Conservation (phyloP, 371 early-diverging fungal genomes). For the Funneliformis caledonium region DNA sequence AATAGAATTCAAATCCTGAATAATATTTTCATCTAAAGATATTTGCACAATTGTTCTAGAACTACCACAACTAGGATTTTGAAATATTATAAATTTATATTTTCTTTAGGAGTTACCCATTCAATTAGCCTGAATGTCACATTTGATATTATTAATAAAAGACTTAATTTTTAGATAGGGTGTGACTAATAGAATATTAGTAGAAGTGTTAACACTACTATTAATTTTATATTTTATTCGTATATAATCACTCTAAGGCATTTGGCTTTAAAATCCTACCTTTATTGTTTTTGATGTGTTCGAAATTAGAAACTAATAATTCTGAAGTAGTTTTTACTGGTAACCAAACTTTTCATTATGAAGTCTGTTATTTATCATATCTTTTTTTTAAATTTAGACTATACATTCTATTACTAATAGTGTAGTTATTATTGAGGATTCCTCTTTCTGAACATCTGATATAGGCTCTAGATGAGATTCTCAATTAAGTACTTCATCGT, state of each 20-base stretch:
- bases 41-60: too few relatives aligned
- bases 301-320: slow-evolving; percentile 23
- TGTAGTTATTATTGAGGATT: too few relatives aligned
- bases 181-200: not conserved
- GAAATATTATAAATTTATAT: too few relatives aligned
- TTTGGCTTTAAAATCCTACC: slow-evolving; percentile 21
- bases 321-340: not conserved
- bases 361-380: not conserved
- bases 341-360: slow-evolving; percentile 27
- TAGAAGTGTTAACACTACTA: not conserved
- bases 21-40: slow-evolving; percentile 11
- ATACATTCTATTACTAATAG: too few relatives aligned
- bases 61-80: too few relatives aligned
- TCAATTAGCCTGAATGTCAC: too few relatives aligned
- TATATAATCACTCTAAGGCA: slow-evolving; percentile 23
- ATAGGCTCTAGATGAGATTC: too few relatives aligned
- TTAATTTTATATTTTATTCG: slow-evolving; percentile 11
- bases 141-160: too few relatives aligned
- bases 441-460: too few relatives aligned
- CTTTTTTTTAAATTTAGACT: not conserved
- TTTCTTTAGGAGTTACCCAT: slow-evolving; percentile 26
- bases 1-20: slow-evolving; percentile 10
- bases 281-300: slow-evolving; percentile 30
- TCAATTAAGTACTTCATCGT: too few relatives aligned
- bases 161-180: too few relatives aligned